Percentiles rank a stretch among this genome's conserved stretches.
These are phyloP conservation scores for Chlorella sp. DNA, from an alignment of 139 green algal species.

Conservation along the genomic window DNA sequence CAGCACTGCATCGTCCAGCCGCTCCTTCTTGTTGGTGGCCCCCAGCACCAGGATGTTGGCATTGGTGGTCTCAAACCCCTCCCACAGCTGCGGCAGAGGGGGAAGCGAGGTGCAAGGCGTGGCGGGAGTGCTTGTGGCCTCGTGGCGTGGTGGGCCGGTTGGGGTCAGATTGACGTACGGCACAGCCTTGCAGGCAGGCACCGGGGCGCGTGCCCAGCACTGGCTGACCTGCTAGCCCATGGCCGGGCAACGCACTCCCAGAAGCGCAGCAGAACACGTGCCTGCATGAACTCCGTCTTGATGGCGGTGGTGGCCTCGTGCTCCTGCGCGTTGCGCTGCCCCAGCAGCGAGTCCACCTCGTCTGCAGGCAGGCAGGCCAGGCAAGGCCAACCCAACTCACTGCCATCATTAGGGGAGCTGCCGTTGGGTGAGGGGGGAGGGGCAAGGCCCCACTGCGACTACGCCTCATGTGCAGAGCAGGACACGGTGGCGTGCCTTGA, in stretches of 20 bases:
- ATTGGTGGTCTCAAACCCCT: constrained; percentile 83
- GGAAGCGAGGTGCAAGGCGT: neutral
- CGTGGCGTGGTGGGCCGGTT: too few species aligned
- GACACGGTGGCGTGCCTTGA: too few species aligned
- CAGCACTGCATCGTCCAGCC: constrained; percentile 80
- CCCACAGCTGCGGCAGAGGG: constrained; percentile 74
- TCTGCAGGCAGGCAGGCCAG: constrained; percentile 53
- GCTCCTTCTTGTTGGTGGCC: constrained; percentile 85
- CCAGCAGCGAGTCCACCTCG: constrained; percentile 95
- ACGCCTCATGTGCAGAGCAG: too few species aligned
- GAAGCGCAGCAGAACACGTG: too few species aligned
- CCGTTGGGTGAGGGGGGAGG: too few species aligned
- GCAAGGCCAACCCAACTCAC: too few species aligned
- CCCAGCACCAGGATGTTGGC: constrained; percentile 84
- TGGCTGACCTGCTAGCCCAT: neutral
- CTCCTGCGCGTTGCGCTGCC: constrained; percentile 74
- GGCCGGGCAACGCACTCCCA: neutral
- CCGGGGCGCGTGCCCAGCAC: too few species aligned
- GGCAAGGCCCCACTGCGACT: too few species aligned
- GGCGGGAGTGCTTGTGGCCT: neutral
- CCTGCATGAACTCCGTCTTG: constrained; percentile 98
- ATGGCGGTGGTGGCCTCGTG: constrained; percentile 89
- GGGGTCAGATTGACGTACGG: too few species aligned
- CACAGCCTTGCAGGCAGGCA: neutral
- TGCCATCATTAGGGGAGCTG: too few species aligned